Evolutionary conservation across 495 filamentous ascomycete species (phyloP).

Genomic region (Astrothelium macrocarpum): DNA sequence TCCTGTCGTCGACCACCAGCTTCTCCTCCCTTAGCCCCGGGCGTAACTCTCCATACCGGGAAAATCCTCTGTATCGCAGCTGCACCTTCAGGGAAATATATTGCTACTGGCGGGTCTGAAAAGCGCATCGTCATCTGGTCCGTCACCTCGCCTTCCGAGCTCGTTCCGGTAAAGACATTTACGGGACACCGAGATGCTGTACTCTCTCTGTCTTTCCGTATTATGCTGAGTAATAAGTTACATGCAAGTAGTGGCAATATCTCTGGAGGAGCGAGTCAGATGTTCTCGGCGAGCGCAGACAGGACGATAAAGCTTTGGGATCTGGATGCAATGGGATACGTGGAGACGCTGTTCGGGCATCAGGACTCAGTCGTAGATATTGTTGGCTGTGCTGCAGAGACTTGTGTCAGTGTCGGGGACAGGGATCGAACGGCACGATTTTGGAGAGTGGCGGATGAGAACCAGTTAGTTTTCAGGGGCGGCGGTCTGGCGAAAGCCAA

Average conservation of each 20-base stretch:
- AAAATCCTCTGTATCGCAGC: conserved; percentile 74
- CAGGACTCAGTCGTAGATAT: conserved; percentile 82
- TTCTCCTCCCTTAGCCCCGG: not conserved
- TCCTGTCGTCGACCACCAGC: not conserved
- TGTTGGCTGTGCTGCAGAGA: conserved; percentile 65
- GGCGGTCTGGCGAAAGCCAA: conserved; percentile 45
- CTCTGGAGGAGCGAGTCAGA: conserved; percentile 69
- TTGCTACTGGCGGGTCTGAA: conserved; percentile 82
- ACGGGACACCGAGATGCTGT: conserved; percentile 86
- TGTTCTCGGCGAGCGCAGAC: conserved; percentile 81
- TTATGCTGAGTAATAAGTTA: not conserved
- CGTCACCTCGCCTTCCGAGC: conserved; percentile 42
- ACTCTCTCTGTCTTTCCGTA: conserved; percentile 69
- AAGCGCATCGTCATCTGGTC: conserved; percentile 79
- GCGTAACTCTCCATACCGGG: conserved; percentile 44
- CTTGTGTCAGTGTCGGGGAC: conserved; percentile 81
- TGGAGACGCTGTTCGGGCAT: conserved; percentile 94
- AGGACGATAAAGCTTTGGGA: conserved; percentile 86
- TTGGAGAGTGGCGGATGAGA: conserved; percentile 96
- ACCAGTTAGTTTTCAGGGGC: conserved; percentile 87
- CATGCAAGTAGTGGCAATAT: not conserved
- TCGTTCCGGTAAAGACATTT: conserved; percentile 73
- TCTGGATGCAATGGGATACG: conserved; percentile 72
- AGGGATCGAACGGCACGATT: conserved; percentile 86
- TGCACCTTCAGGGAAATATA: conserved; percentile 77